phyloP scores from a whole-genome alignment of 192 early-diverging fungal genomes.

The Pecoramyces ruminantium region DNA sequence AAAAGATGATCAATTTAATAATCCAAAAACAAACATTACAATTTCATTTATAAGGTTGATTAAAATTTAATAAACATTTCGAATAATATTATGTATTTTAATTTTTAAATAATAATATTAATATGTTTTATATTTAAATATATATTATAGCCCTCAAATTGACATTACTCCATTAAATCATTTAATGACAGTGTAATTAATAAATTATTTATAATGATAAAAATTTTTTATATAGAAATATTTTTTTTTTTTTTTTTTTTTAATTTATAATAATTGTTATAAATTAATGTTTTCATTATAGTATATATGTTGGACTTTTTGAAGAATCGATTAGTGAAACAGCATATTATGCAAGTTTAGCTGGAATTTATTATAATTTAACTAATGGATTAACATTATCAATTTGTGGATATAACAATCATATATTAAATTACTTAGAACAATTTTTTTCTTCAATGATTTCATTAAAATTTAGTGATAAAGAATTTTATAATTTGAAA shows the following conservation, averaged over 20 bases:
- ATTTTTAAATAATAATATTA: too few relatives aligned
- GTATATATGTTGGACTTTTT: not conserved
- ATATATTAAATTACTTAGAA: not conserved
- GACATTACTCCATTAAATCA: not conserved
- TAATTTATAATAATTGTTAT: too few relatives aligned
- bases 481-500: not conserved
- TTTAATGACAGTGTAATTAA: not conserved
- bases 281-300: not conserved
- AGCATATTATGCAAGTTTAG: not conserved
- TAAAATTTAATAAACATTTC: too few relatives aligned
- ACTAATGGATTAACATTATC: not conserved
- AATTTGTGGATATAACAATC: not conserved
- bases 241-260: too few relatives aligned
- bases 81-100: too few relatives aligned
- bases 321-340: not conserved
- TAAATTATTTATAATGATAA: not conserved
- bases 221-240: too few relatives aligned
- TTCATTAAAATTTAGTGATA: not conserved
- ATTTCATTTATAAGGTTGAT: constrained; percentile 50
- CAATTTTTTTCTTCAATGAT: not conserved
- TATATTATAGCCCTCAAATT: not conserved
- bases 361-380: not conserved
- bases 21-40: constrained; percentile 53
- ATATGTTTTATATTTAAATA: too few relatives aligned
- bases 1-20: constrained; percentile 83